Evolutionary conservation across 495 filamentous ascomycete species (phyloP).

Genomic region (Amniculicola lignicola): DNA sequence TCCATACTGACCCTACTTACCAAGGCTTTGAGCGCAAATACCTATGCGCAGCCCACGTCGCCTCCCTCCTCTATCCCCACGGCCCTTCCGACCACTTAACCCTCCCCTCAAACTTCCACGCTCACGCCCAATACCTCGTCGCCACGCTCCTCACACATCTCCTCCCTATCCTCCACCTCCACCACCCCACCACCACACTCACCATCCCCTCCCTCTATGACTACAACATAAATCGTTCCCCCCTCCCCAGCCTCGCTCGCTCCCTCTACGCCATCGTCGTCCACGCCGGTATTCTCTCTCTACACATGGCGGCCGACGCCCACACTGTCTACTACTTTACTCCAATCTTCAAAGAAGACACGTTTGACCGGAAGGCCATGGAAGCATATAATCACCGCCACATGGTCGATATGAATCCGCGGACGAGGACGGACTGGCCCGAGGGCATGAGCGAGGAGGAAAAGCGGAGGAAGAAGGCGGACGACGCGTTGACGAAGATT

Average conservation of each 20-base stretch:
- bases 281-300: slow-evolving; percentile 11
- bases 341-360: slow-evolving; percentile 26
- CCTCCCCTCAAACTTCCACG: slow-evolving; percentile 18
- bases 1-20: background rate
- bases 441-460: background rate
- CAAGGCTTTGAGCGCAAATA: slow-evolving; percentile 23
- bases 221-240: background rate
- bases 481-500: slow-evolving; percentile 14
- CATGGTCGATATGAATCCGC: slow-evolving; percentile 12
- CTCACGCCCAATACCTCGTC: slow-evolving; percentile 6
- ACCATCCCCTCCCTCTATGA: background rate
- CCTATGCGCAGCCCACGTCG: background rate
- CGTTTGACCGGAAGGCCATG: slow-evolving; percentile 7
- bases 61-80: background rate
- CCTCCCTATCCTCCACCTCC: slow-evolving; percentile 3
- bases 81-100: background rate
- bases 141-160: slow-evolving; percentile 10
- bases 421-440: background rate
- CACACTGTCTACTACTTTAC: slow-evolving; percentile 28
- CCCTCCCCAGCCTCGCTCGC: background rate
- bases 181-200: background rate
- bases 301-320: slow-evolving; percentile 19
- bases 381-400: slow-evolving; percentile 21
- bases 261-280: slow-evolving; percentile 14
- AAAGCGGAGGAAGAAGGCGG: slow-evolving; percentile 2